Conservation (phyloP, 1,284 basidiomycete species). For the Pseudozyma hubeiensis region DNA sequence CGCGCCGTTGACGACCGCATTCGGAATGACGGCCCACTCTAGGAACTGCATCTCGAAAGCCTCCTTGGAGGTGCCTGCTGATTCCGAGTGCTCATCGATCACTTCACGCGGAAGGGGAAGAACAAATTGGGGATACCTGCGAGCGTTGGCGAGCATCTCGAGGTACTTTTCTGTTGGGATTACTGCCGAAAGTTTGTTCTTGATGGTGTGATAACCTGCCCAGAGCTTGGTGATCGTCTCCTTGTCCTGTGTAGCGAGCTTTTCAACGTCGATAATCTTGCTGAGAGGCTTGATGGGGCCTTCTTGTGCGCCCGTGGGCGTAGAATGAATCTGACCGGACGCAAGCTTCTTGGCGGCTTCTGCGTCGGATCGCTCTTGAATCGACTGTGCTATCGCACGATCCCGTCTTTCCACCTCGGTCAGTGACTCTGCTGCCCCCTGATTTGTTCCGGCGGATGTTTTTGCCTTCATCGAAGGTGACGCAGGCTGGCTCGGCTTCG, state of each 20-base stretch:
- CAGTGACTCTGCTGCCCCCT: not conserved
- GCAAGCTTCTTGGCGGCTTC: conserved; percentile 53
- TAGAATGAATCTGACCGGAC: conserved; percentile 31
- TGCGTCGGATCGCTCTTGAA: conserved; percentile 33
- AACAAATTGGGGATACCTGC: conserved; percentile 64
- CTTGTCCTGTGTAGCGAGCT: conserved; percentile 44
- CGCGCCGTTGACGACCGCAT: conserved; percentile 11
- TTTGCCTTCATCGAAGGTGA: not conserved
- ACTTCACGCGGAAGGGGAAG: conserved; percentile 60
- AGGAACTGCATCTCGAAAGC: conserved; percentile 66
- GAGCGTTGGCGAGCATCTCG: conserved; percentile 52
- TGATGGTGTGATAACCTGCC: conserved; percentile 65
- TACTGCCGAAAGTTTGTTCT: conserved; percentile 66
- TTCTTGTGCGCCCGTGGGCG: conserved; percentile 36
- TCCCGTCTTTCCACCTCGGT: conserved; percentile 52
- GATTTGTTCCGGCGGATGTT: not conserved
- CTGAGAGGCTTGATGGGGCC: conserved; percentile 58
- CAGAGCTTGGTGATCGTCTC: conserved; percentile 63
- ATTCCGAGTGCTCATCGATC: conserved; percentile 31
- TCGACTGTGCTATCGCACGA: conserved; percentile 35
- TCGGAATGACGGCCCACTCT: conserved; percentile 62
- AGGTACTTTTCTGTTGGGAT: conserved; percentile 58
- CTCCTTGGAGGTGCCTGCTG: conserved; percentile 23
- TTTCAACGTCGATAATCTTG: conserved; percentile 58
- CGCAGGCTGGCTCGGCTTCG: conserved; percentile 3